Evolutionary conservation across 768 basidiomycete genomes (phyloP), one percentile per base, ranked within the genome.

Genomic region (Cantharellus cinnabarinus): DNA sequence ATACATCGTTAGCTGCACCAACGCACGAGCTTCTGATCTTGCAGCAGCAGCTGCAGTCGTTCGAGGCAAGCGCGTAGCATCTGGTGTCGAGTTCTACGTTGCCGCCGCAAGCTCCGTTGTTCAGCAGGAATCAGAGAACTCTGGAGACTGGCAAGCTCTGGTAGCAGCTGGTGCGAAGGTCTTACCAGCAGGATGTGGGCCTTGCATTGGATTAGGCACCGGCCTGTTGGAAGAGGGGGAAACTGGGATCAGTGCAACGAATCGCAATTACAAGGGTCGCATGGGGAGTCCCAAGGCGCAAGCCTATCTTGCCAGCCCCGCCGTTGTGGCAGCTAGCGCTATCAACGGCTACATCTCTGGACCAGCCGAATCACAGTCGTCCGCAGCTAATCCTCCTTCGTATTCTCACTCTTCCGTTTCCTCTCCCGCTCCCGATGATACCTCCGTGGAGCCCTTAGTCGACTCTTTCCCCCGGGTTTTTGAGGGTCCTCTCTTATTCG

Each of bases 201-300:
- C 95, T 2, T 99, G 95, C 69, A 99, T 99, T 63, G 95, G 95
- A 29, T 78, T 99, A 3, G 95, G 95, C 1, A 83, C 81, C 0
- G 95, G 95, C 5, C 71, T 98, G 58, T 72, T 99, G 41, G 85
- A 97, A 68, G 93, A 98, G 63, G 95, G 94, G 2, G 79, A 99
- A 70, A 84, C 83, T 0, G 94, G 95, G 1, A 98, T 99, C 67
- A 94, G 90, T 63, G 95, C 95, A 3, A 98, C 94, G 4, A 99
- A 99, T 71, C 76, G 95, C 71, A 99, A 99, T 67, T 99, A 97
- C 74, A 98, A 99, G 74, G 95, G 95, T 2, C 78, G 95, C 3
- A 99, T 99, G 95, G 95, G 95, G 0, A 81, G 84, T 63, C 94
- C 95, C 0, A 87, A 89, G 57, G 94, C 95, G 0, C 79, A 85